Evolutionary conservation across 495 filamentous ascomycete genomes (phyloP).

Genomic region (Mytilinidion resinicola): DNA sequence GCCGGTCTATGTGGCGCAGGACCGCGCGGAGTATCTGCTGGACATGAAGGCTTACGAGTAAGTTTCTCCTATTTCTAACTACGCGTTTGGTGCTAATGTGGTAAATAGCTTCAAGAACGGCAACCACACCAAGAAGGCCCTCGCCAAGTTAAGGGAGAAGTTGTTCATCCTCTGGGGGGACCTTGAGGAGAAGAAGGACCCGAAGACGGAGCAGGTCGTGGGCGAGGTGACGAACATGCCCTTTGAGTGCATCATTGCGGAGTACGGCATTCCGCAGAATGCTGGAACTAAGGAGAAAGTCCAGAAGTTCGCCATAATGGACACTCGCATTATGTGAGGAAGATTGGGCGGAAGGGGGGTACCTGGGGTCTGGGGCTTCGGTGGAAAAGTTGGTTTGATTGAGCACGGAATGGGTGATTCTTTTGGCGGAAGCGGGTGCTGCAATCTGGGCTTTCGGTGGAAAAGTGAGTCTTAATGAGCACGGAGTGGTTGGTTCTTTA

Average conservation of each 20-base stretch:
- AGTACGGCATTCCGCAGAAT: constrained; percentile 44
- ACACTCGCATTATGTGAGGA: neutral
- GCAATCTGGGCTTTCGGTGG: no score
- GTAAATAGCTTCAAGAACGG: no score
- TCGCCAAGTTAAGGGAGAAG: constrained; percentile 57
- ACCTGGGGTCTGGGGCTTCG: no score
- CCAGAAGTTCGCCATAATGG: constrained; percentile 34
- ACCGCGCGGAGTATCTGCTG: constrained; percentile 59
- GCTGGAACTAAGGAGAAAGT: no score
- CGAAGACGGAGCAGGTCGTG: neutral
- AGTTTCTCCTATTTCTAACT: constrained; percentile 26
- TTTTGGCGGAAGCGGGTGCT: no score
- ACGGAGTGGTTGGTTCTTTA: no score
- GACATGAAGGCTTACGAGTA: constrained; percentile 63
- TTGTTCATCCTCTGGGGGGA: constrained; percentile 83
- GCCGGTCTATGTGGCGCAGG: constrained; percentile 60
- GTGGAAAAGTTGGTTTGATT: no score
- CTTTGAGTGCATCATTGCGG: constrained; percentile 56
- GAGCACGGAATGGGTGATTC: no score
- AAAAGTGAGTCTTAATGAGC: no score
- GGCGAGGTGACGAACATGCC: constrained; percentile 35
- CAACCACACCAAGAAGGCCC: constrained; percentile 1
- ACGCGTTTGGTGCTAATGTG: no score
- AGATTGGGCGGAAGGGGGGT: no score
- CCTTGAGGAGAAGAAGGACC: constrained; percentile 38